phyloP scores from a whole-genome alignment of 2,329 filamentous ascomycete species.

The Teratosphaeria gauchensis region DNA sequence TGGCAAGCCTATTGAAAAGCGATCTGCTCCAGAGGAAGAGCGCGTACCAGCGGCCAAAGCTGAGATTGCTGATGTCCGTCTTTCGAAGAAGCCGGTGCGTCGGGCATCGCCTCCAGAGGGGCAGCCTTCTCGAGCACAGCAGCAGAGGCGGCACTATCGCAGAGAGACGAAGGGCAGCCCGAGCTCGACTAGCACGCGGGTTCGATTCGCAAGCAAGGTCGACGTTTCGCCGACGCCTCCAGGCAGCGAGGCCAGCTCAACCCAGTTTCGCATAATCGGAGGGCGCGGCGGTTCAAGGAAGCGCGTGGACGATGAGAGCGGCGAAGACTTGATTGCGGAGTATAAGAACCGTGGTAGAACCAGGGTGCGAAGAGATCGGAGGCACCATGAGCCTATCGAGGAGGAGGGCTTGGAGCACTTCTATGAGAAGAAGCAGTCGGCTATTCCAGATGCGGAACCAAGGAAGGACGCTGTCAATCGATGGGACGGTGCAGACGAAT shows the following conservation, averaged over 20 bases:
- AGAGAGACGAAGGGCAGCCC: background rate
- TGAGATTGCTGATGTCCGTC: background rate
- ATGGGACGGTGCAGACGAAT: background rate
- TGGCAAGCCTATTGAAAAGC: background rate
- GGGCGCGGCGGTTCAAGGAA: constrained; percentile 1
- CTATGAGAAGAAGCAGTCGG: background rate
- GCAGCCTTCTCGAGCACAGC: background rate
- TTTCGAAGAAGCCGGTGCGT: background rate
- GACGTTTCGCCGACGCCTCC: constrained; percentile 25
- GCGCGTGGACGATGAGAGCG: constrained; percentile 7
- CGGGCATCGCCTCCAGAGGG: background rate
- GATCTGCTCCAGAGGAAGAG: background rate
- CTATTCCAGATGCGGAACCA: background rate
- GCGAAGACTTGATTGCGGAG: constrained; percentile 12
- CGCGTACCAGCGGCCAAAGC: background rate
- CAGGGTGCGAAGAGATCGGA: constrained; percentile 1
- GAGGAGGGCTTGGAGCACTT: constrained; percentile 6
- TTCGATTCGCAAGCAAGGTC: constrained; percentile 24
- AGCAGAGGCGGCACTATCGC: background rate
- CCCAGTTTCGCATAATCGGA: constrained; percentile 14
- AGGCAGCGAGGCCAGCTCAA: constrained; percentile 21
- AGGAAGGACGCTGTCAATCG: background rate
- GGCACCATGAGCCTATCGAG: background rate
- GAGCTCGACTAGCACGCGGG: constrained; percentile 14
- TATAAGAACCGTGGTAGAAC: constrained; percentile 16